Percentiles rank a stretch among this genome's conserved stretches.
Evolutionary conservation across 1,284 basidiomycete genomes (phyloP).

Genomic region (Peniophora sp.): DNA sequence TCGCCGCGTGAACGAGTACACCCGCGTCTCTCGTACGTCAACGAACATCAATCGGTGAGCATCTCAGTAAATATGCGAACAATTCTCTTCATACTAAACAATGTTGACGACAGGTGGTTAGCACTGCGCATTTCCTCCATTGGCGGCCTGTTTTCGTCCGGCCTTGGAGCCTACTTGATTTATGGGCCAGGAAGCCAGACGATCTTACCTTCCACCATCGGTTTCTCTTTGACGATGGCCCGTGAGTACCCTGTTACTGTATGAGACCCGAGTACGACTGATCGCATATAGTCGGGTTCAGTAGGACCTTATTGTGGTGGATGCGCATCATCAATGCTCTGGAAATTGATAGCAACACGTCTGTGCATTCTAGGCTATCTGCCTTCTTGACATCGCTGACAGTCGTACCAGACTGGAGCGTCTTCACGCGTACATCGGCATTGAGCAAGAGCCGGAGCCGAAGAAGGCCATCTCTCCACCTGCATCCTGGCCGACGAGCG

Average conservation of each 20-base stretch:
- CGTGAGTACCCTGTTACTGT: constrained; percentile 18
- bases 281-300: constrained; percentile 37
- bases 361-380: constrained; percentile 21
- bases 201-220: constrained; percentile 32
- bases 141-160: constrained; percentile 42
- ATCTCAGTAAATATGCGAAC: no score
- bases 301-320: constrained; percentile 44
- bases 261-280: neutral
- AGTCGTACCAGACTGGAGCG: constrained; percentile 53
- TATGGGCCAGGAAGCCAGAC: constrained; percentile 29
- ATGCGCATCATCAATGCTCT: constrained; percentile 47
- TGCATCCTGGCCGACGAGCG: constrained; percentile 74
- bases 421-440: constrained; percentile 62
- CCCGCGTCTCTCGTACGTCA: constrained; percentile 35
- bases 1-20: constrained; percentile 38
- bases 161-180: constrained; percentile 46
- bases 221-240: constrained; percentile 46
- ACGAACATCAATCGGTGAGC: constrained; percentile 45
- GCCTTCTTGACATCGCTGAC: neutral
- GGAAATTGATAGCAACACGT: constrained; percentile 43
- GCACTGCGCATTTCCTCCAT: constrained; percentile 43
- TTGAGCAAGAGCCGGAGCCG: constrained; percentile 62
- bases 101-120: no score
- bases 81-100: no score
- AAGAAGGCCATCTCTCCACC: constrained; percentile 50